These are phyloP conservation scores for Vitis rotundifolia DNA, from an alignment of 164 flowering plant genomes.

Conservation along the genomic window DNA sequence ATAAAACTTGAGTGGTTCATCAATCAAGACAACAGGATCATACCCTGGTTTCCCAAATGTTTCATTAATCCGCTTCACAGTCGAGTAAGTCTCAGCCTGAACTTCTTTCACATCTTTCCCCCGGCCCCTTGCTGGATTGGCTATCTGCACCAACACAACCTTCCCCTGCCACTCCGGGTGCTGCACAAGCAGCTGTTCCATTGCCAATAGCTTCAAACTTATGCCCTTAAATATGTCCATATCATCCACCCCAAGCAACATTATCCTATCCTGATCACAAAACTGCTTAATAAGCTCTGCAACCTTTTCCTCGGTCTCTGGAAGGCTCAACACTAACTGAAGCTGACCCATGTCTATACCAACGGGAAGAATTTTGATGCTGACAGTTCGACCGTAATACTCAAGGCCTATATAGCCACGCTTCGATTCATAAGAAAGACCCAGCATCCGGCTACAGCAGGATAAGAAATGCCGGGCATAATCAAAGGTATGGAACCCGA, in stretches of 20 bases:
- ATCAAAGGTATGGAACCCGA: conserved; percentile 79
- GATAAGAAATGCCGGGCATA: conserved; percentile 76
- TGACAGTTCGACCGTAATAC: conserved; percentile 72
- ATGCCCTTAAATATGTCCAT: conserved; percentile 86
- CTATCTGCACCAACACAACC: conserved; percentile 77
- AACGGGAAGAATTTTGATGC: conserved; percentile 75
- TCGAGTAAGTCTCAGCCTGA: conserved; percentile 51
- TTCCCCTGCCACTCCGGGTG: conserved; percentile 71
- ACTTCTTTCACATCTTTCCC: conserved; percentile 79
- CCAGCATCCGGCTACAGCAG: conserved; percentile 75
- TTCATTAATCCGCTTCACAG: conserved; percentile 56
- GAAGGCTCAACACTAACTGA: conserved; percentile 47
- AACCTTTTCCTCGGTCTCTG: conserved; percentile 65
- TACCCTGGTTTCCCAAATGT: conserved; percentile 57
- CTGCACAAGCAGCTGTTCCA: conserved; percentile 69
- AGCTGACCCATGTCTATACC: conserved; percentile 81
- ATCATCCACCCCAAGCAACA: conserved; percentile 79
- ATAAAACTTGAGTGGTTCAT: conserved; percentile 48
- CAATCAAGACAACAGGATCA: conserved; percentile 55
- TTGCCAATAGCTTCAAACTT: conserved; percentile 68
- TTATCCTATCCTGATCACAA: conserved; percentile 36
- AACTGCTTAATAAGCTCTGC: conserved; percentile 49
- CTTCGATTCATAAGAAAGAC: conserved; percentile 70
- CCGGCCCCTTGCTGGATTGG: conserved; percentile 68
- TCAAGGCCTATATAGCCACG: conserved; percentile 74